Base-by-base conservation (phyloP, 257 asterid species). In the Perilla frutescens region DNA sequence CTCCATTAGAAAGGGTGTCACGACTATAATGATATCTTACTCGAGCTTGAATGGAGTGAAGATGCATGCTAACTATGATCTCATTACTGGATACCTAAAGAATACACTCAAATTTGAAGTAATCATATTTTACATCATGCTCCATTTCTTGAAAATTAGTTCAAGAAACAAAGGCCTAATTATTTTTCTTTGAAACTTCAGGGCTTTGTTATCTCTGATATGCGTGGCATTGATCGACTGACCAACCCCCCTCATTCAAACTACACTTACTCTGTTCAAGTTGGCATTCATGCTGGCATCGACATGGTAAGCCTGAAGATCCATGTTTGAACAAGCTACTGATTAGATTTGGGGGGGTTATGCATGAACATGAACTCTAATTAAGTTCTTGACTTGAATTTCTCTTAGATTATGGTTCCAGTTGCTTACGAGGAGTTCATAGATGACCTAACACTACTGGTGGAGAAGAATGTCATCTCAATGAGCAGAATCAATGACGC, bases 121-220 rank as follows among this genome's bases (percentile, higher is more conserved):
- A 83, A 76, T 53, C 10, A 66, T 50, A 5, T 43, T 69, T 15
- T 49, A 15, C 20, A 45, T 55, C 12, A 41, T 59, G 10, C 50
- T 39, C 4, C 4, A 8, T 2, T 50, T 47, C 41, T 41, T 8
- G 56, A 29, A 32, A 36, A 10, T 32, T 64, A 49, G 56, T 68
- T 60, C 14, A 37, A 51, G 45, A 66, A 71, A n/a, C 44, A 4
- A 2, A 36, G 59, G 43, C 67, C 58, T 58, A 65, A 74, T 45
- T 1, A 3, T 66, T 51, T 32, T n/a, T 50, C 5, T 68, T 26
- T 34, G 5, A 6, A n/a, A 20, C 37, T 76, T 73, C 87, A 90
- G 96, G 96, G 96, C 11, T 90, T 90, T 65, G 93, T 87, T 49
- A 85, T 90, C 40, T 91, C 97, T 39, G 91, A 89, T 79, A 86